These are phyloP conservation scores for Tinospora cordifolia DNA, from an alignment of 164 flowering plant species.

Conservation along the genomic window DNA sequence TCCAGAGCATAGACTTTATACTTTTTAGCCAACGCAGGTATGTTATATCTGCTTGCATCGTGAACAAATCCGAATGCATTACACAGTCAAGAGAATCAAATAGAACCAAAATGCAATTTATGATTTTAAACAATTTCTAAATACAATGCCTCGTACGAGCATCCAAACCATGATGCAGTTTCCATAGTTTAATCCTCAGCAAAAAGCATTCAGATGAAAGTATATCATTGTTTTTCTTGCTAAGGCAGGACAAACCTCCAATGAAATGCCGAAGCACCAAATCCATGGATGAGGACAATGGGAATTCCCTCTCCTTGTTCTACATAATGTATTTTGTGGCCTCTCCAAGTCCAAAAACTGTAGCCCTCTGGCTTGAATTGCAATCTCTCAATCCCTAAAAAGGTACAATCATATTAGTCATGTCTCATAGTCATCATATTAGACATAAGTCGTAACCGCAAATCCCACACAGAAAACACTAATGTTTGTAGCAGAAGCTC, in stretches of 20 bases:
- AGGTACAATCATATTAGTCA: neutral
- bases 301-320: slow-evolving; percentile 83
- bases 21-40: slow-evolving; percentile 77
- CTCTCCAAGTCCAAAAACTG: slow-evolving; percentile 81
- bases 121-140: too few relatives aligned
- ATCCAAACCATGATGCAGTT: too few relatives aligned
- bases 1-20: slow-evolving; percentile 93
- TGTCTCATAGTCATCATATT: neutral
- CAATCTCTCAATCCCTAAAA: slow-evolving; percentile 57
- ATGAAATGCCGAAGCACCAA: slow-evolving; percentile 96
- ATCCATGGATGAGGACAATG: slow-evolving; percentile 88
- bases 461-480: neutral
- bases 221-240: too few relatives aligned
- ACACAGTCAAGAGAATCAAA: too few relatives aligned
- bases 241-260: slow-evolving; percentile 60
- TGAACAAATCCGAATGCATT: slow-evolving; percentile 5
- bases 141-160: too few relatives aligned
- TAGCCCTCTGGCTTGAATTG: slow-evolving; percentile 86
- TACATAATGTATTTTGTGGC: slow-evolving; percentile 84
- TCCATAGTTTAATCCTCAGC: too few relatives aligned
- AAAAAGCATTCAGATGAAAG: too few relatives aligned
- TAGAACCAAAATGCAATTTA: too few relatives aligned
- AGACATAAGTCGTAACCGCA: neutral
- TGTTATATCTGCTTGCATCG: slow-evolving; percentile 61
- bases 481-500: neutral